Evolutionary conservation across 108 stramenopile species (phyloP), one percentile per base, ranked within the genome.

Genomic region (Conticribra guillardii): DNA sequence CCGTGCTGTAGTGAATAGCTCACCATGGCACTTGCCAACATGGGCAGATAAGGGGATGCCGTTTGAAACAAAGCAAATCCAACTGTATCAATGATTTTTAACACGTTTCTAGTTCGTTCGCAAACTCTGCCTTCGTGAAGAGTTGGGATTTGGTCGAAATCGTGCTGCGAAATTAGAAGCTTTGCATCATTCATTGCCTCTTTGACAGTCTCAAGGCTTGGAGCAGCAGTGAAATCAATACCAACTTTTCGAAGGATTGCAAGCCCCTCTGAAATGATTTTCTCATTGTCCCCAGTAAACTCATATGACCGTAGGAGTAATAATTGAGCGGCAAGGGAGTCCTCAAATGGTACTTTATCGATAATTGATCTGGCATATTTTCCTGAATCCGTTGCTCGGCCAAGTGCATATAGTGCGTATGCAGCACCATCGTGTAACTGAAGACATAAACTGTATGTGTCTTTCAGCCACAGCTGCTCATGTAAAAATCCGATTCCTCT

Each of bases 401-500:
- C 56, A 47, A 41, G 54, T 31, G 55, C 48, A 22, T 32, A 37
- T 23, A 23, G 57, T 9, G 55, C 67, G 29, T 23, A 21, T 22
- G 56, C 67, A 14, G 56, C 67, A 55, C 67, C 67, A 21, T 57
- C 23, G 21, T 69, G 41, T 23, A 56, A 29, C 17, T 3, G 23
- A 11, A 32, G 27, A 9, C 67, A 56, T 19, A 57, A 46, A 2
- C 34, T 29, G n/a, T 23, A 26, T 23, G 32, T 45, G n/a, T 69
- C 47, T 0, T 32, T 2, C 21, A n/a, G 27, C 67, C 67, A 69
- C 5, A 41, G 8, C 21, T 0, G 11, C 1, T 69, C 27, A 9
- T 37, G 2, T 1, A 69, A 21, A 21, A 69, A 69, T 2, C 4
- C 28, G 23, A 69, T 69, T 21, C 67, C 67, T 8, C 41, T 56